Conservation (phyloP, 169 alveolate species). For the Plasmodium adleri region DNA sequence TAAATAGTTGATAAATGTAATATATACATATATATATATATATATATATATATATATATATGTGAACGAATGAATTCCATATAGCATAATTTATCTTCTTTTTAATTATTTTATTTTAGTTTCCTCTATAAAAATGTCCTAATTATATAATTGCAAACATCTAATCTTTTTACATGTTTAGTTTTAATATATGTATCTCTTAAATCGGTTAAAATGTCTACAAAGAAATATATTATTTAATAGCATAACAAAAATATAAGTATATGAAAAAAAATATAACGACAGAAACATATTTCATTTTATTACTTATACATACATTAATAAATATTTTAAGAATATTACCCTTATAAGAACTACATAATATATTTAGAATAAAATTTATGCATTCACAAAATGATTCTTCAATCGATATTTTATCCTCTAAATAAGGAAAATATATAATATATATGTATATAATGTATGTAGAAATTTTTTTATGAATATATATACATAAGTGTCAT, state of each 20-base stretch:
- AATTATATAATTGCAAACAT: slow-evolving; percentile 39
- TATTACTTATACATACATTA: background rate
- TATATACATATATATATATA: too few relatives aligned
- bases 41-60: too few relatives aligned
- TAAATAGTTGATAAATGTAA: too few relatives aligned
- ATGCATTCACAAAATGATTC: slow-evolving; percentile 32
- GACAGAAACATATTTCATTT: background rate
- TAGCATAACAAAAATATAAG: background rate
- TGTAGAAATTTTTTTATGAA: background rate
- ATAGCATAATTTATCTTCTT: too few relatives aligned
- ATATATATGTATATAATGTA: background rate
- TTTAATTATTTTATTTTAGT: background rate
- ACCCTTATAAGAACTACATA: slow-evolving; percentile 28
- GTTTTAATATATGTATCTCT: slow-evolving; percentile 38
- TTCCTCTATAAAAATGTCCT: slow-evolving; percentile 20
- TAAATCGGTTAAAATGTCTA: slow-evolving; percentile 29
- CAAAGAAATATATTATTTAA: slow-evolving; percentile 4
- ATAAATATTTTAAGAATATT: background rate
- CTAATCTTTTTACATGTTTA: slow-evolving; percentile 52
- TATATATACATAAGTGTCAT: background rate
- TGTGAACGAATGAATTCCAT: too few relatives aligned
- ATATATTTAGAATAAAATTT: slow-evolving; percentile 22
- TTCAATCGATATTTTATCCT: slow-evolving; percentile 6
- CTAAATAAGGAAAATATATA: slow-evolving; percentile 7
- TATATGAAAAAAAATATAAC: background rate